A percentile compares a stretch with the other conserved stretches of the same genome.
Evolutionary conservation across 768 basidiomycete species (phyloP).

Genomic region (Ephemerocybe angulata): DNA sequence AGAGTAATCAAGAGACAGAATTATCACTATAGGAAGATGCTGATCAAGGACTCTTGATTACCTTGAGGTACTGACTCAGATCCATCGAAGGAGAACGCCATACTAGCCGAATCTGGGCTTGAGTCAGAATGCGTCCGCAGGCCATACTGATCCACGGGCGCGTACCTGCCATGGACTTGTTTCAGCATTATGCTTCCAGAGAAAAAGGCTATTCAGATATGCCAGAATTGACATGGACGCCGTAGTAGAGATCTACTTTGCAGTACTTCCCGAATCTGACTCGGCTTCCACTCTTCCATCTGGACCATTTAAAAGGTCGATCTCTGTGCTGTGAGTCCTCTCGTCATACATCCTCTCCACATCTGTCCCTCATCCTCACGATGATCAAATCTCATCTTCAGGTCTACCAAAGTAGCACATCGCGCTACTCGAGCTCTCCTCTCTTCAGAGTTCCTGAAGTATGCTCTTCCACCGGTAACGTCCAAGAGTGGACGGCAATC

Average conservation of each 20-base stretch:
- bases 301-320: slow-evolving; percentile 18
- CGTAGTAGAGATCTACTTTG: slow-evolving; percentile 29
- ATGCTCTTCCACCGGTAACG: slow-evolving; percentile 37
- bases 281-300: slow-evolving; percentile 26
- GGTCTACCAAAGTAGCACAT: slow-evolving; percentile 55
- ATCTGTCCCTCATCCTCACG: slow-evolving; percentile 17
- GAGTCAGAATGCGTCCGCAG: slow-evolving; percentile 35
- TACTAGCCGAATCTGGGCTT: slow-evolving; percentile 25
- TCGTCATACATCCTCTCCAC: slow-evolving; percentile 16
- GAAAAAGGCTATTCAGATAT: slow-evolving; percentile 31
- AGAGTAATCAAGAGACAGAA: slow-evolving; percentile 7
- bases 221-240: slow-evolving; percentile 25
- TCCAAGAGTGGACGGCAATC: slow-evolving; percentile 56
- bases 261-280: slow-evolving; percentile 29
- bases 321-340: slow-evolving; percentile 7
- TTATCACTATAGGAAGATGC: slow-evolving; percentile 3
- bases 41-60: slow-evolving; percentile 7
- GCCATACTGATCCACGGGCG: slow-evolving; percentile 33
- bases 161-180: slow-evolving; percentile 31
- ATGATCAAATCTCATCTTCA: slow-evolving; percentile 58
- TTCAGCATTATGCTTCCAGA: slow-evolving; percentile 28
- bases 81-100: slow-evolving; percentile 4
- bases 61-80: slow-evolving; percentile 25
- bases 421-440: slow-evolving; percentile 43
- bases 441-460: slow-evolving; percentile 60